Conservation (phyloP, 2,329 filamentous ascomycete genomes). For the Phyllosticta citribraziliensis region DNA sequence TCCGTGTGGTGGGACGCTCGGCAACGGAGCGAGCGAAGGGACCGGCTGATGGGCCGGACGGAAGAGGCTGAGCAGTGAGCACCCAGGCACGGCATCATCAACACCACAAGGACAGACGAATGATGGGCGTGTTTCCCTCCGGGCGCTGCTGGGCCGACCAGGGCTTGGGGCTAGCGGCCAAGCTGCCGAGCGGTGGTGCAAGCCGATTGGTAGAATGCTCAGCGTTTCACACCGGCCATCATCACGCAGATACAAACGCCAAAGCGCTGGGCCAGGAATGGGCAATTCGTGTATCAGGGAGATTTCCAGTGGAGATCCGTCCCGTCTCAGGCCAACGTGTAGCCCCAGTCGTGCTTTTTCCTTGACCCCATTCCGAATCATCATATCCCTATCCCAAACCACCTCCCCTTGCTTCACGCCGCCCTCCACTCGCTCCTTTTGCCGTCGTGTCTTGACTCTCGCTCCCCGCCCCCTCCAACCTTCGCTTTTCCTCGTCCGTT, state of each 20-base stretch:
- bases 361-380: conserved; percentile 5
- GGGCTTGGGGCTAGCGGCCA: background rate
- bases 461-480: background rate
- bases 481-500: background rate
- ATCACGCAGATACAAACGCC: conserved; percentile 6
- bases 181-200: background rate
- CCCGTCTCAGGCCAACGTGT: conserved; percentile 11
- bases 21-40: too few species aligned
- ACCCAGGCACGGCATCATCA: too few species aligned
- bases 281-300: conserved; percentile 9
- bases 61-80: background rate
- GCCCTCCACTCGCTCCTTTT: conserved; percentile 7
- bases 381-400: conserved; percentile 5
- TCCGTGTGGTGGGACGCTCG: background rate
- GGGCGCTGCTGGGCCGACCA: background rate
- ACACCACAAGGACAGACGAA: background rate
- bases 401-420: conserved; percentile 6
- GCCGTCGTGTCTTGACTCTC: background rate
- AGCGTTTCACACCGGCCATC: conserved; percentile 5
- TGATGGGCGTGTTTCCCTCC: too few species aligned
- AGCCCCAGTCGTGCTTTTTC: conserved; percentile 7
- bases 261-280: conserved; percentile 3
- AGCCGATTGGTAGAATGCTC: conserved; percentile 6
- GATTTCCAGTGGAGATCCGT: conserved; percentile 11
- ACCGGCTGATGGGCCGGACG: too few species aligned